Base-by-base conservation (phyloP, 2,329 filamentous ascomycete genomes). In the Nannizziopsis arthrosporioides region DNA sequence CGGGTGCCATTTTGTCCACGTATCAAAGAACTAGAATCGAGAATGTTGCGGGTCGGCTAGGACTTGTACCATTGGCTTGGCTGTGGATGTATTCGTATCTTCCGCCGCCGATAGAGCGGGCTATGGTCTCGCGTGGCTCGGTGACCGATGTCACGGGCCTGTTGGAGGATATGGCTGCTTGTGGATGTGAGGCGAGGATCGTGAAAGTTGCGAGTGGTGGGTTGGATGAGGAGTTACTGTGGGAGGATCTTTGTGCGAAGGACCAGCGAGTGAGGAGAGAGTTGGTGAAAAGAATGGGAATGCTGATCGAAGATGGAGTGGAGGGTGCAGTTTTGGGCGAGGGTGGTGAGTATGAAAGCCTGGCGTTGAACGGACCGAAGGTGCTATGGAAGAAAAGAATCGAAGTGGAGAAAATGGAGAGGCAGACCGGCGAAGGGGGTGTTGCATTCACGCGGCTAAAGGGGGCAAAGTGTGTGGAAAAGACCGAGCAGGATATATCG, bases 21-120 rank as follows among this genome's bases (percentile, higher is more conserved):
- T 98, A 98, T 67, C 92, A 98, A 68, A 82, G 92, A 49, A 96
- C 90, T 1, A 76, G 92, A n/a, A 84, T 98, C 43, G 92, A 98
- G 68, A 90, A 85, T 50, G 82, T 96, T 9, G 89, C 89, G 9
- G 62, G 81, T n/a, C 76, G 92, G 12, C 73, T 96, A n/a, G 84
- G 84, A 2, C 75, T 98, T 10, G 76, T 76, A 0, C 86, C 92
- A 11, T 72, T 98, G 22, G 84, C 88, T 5, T 96, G 83, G 67
- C 71, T 98, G 42, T 98, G 92, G 92, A 85, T 94, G 69, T 95
- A 85, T 67, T 85, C 88, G 1, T 68, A 76, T 41, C 73, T 95
- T 2, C 82, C 84, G 2, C 68, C 68, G 6, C 68, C 71, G 1
- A 53, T 19, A 12, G 65, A 65, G 42, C 49, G 50, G 12, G 50